A percentile compares a stretch with the other conserved stretches of the same genome.
Evolutionary conservation across 768 basidiomycete genomes (phyloP).

Genomic region (Myochromella boudieri): DNA sequence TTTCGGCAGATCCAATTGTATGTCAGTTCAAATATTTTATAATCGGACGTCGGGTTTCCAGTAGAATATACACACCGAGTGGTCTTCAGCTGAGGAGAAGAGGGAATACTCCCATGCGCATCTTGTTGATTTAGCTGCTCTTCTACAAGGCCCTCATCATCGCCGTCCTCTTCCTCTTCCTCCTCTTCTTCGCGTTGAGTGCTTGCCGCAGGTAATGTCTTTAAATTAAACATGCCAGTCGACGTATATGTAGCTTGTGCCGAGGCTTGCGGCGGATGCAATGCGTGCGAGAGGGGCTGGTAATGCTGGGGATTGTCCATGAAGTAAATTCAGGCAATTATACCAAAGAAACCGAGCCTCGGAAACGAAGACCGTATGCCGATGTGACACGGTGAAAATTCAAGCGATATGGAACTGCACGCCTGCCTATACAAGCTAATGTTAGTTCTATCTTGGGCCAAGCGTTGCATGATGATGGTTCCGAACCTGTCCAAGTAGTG

Average conservation of each 20-base stretch:
- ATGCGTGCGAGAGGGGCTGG: slow-evolving; percentile 78
- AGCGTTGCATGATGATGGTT: slow-evolving; percentile 12
- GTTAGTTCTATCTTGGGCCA: slow-evolving; percentile 4
- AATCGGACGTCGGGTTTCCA: slow-evolving; percentile 1
- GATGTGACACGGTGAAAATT: not conserved
- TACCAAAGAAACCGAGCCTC: not conserved
- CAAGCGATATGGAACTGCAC: not conserved
- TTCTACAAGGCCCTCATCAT: slow-evolving; percentile 72
- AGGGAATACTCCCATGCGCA: slow-evolving; percentile 35
- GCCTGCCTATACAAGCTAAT: slow-evolving; percentile 6
- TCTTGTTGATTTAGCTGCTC: slow-evolving; percentile 57
- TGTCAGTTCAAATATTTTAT: slow-evolving; percentile 8
- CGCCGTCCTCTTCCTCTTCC: slow-evolving; percentile 66
- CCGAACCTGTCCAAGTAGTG: slow-evolving; percentile 9
- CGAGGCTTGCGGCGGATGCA: slow-evolving; percentile 52
- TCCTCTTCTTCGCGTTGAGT: slow-evolving; percentile 42
- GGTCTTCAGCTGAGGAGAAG: slow-evolving; percentile 34
- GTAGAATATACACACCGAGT: slow-evolving; percentile 24
- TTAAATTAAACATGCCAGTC: slow-evolving; percentile 25
- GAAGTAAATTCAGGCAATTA: not conserved
- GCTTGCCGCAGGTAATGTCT: slow-evolving; percentile 14
- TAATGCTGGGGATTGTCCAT: slow-evolving; percentile 80
- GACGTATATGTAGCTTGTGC: slow-evolving; percentile 23
- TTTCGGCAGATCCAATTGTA: slow-evolving; percentile 13
- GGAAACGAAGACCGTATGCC: not conserved